A percentile compares a stretch with the other conserved stretches of the same genome.
Evolutionary conservation across 2,329 filamentous ascomycete genomes (phyloP).

Genomic region (Eutypella sp.): DNA sequence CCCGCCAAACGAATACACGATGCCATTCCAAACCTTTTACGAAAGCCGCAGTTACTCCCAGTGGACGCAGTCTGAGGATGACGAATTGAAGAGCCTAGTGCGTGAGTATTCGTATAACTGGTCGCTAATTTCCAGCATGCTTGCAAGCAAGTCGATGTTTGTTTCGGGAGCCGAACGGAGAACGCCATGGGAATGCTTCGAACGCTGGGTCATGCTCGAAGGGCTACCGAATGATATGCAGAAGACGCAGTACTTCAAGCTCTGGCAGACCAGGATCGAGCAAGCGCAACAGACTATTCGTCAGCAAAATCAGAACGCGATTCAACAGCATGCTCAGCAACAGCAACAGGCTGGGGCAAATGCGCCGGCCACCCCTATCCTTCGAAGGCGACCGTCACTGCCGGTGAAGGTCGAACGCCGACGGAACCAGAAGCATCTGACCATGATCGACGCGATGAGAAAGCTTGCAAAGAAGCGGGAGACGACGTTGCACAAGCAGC

Average conservation of each 20-base stretch:
- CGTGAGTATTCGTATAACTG: slow-evolving; percentile 96
- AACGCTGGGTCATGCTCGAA: slow-evolving; percentile 90
- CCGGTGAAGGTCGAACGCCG: slow-evolving; percentile 83
- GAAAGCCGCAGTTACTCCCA: slow-evolving; percentile 82
- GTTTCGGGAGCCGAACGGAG: slow-evolving; percentile 83
- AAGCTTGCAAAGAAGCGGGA: slow-evolving; percentile 95
- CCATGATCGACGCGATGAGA: slow-evolving; percentile 88
- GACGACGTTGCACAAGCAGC: slow-evolving; percentile 77
- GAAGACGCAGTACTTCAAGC: slow-evolving; percentile 91
- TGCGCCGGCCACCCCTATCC: slow-evolving; percentile 43
- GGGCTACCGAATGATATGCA: slow-evolving; percentile 88
- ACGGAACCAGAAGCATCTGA: slow-evolving; percentile 79
- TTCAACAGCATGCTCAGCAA: slow-evolving; percentile 28
- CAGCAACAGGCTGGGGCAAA: slow-evolving; percentile 28
- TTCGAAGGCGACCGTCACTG: slow-evolving; percentile 65
- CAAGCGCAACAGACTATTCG: slow-evolving; percentile 51
- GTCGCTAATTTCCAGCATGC: slow-evolving; percentile 83
- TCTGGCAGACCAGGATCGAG: slow-evolving; percentile 58
- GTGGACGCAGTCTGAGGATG: slow-evolving; percentile 87
- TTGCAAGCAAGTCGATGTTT: slow-evolving; percentile 70
- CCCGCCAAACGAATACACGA: slow-evolving; percentile 83
- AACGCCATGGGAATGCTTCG: slow-evolving; percentile 98
- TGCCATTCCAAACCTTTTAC: slow-evolving; percentile 88
- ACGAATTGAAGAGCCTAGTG: slow-evolving; percentile 78
- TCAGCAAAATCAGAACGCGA: slow-evolving; percentile 48